These are phyloP conservation scores for Metarhizium sp. DNA, from an alignment of 2,329 filamentous ascomycete species.

Conservation along the genomic window DNA sequence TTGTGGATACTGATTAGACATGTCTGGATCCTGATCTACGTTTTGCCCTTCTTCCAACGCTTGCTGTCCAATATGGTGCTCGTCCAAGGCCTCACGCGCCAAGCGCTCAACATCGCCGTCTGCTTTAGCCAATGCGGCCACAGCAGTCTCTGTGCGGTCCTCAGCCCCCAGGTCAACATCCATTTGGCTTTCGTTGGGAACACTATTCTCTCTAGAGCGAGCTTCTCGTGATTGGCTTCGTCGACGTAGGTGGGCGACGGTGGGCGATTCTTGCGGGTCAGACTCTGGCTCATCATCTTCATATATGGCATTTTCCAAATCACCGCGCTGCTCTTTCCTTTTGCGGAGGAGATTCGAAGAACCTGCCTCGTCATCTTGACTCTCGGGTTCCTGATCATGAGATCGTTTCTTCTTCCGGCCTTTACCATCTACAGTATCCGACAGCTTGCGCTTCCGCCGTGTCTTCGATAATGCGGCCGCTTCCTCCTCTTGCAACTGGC, in stretches of 20 bases:
- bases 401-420: constrained; percentile 24
- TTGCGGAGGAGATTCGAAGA: constrained; percentile 7
- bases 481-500: constrained; percentile 9
- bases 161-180: constrained; percentile 12
- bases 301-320: constrained; percentile 8
- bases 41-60: constrained; percentile 8
- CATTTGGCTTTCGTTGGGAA: constrained; percentile 13
- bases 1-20: constrained; percentile 5
- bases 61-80: constrained; percentile 21
- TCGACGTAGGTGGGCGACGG: constrained; percentile 15
- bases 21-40: not conserved
- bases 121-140: not conserved
- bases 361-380: constrained; percentile 7
- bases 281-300: constrained; percentile 12
- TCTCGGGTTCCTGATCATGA: constrained; percentile 12
- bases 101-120: constrained; percentile 20
- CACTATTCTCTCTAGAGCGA: constrained; percentile 18
- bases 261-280: constrained; percentile 18
- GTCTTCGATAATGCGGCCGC: constrained; percentile 12
- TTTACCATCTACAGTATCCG: constrained; percentile 20
- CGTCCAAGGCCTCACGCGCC: constrained; percentile 25
- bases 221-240: constrained; percentile 17
- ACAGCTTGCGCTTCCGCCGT: constrained; percentile 25
- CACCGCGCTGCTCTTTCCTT: constrained; percentile 3
- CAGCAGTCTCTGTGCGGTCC: not conserved